Evolutionary conservation across 768 basidiomycete species (phyloP), one percentile per base, ranked within the genome.

Genomic region (Fomitopsis pulvina): DNA sequence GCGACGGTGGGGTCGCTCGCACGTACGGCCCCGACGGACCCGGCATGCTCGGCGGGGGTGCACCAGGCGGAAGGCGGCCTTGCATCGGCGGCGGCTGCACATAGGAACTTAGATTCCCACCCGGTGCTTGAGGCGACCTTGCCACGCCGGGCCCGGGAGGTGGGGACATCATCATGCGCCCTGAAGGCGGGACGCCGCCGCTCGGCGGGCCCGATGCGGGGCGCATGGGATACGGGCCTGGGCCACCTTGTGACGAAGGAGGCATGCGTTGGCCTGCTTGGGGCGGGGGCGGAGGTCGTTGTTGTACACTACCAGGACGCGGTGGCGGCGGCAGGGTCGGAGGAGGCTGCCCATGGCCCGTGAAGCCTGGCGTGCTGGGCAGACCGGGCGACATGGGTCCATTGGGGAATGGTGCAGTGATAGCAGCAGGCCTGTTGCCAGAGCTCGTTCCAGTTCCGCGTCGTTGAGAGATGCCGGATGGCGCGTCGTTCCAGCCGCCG

Each of bases 401-500:
- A 57, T 87, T 85, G 7, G 92, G 89, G 80, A 98, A 96, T 0
- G 94, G 94, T 8, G 90, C 78, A 7, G 83, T 82, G 58, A 97
- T 94, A 2, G 93, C 79, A 6, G 75, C 71, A 2, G 79, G 83
- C 59, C 87, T 89, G 48, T 61, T 66, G 9, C 70, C 54, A n/a
- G n/a, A n/a, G 47, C 64, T 74, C 26, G 72, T 59, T 20, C 75
- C 72, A 1, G 85, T 79, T 1, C 72, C 71, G 22, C 83, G 81
- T 37, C 75, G 65, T 16, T 76, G 64, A 8, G 70, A 62, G 14
- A 71, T 56, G 11, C 80, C 54, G 5, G 71, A 62, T 0, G 92
- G 92, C 0, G 92, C 82, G 66, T 97, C 94, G 59, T 97, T 97
- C 92, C 93, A 97, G 0, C 92, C 92, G 14, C 84, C 79, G 25